Conservation (phyloP, 2,329 filamentous ascomycete genomes). For the Aspergillus phoenicis region DNA sequence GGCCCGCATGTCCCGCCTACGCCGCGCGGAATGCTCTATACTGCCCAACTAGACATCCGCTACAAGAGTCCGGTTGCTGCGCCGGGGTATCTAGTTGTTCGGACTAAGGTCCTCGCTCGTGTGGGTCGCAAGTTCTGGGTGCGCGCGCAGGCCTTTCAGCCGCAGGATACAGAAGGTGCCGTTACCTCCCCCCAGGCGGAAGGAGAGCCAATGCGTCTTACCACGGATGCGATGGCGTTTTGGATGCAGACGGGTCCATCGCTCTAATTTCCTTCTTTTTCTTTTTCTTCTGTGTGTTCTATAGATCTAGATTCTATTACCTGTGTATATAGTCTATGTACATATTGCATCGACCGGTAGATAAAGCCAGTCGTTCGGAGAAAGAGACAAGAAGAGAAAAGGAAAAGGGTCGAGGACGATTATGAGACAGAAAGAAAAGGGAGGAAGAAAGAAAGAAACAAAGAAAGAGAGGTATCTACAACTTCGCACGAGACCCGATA, state of each 20-base stretch:
- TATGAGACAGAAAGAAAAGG: no score
- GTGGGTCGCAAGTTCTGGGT: conserved; percentile 47
- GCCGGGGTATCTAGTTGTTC: conserved; percentile 41
- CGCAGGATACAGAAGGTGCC: conserved; percentile 30
- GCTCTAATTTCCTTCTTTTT: background rate
- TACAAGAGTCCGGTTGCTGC: conserved; percentile 42
- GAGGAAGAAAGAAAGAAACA: no score
- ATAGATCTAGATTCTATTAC: background rate
- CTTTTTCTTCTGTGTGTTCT: conserved; percentile 1
- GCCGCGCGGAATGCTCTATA: conserved; percentile 39
- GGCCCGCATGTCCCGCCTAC: conserved; percentile 11
- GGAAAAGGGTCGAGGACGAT: background rate
- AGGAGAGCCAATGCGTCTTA: conserved; percentile 36
- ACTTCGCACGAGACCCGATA: conserved; percentile 48
- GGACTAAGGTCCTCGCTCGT: conserved; percentile 39
- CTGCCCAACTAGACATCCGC: conserved; percentile 44
- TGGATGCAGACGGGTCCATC: conserved; percentile 38
- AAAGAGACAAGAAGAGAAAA: no score
- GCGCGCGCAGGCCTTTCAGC: conserved; percentile 42
- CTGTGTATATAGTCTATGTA: conserved; percentile 10
- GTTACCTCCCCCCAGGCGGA: background rate
- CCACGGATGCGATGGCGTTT: conserved; percentile 45
- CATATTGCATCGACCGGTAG: conserved; percentile 6
- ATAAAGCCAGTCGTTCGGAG: background rate
- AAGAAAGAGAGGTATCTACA: conserved; percentile 17